Conservation (phyloP, 148 eudicot species). For the Fallopia convolvulus region DNA sequence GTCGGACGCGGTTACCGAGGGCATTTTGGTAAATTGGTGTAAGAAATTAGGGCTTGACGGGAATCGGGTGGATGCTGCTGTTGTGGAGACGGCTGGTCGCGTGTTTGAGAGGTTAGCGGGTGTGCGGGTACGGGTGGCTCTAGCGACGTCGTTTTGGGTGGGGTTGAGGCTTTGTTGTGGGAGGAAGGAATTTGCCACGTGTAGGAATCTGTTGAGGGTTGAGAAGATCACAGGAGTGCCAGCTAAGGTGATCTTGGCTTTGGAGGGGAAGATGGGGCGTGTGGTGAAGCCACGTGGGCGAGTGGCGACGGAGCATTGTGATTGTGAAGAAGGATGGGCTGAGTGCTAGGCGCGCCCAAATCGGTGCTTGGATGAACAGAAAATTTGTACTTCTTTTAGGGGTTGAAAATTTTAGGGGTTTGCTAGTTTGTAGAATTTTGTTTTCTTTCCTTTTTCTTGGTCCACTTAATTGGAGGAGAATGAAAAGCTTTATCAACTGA, state of each 20-base stretch:
- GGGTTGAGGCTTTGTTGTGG: conserved; percentile 30
- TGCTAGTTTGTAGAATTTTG: not conserved
- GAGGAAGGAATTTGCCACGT: conserved; percentile 11
- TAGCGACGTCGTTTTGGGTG: conserved; percentile 53
- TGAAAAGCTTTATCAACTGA: not conserved
- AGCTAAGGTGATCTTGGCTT: conserved; percentile 40
- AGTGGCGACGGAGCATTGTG: conserved; percentile 19
- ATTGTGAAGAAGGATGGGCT: conserved; percentile 59
- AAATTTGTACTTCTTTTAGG: not conserved
- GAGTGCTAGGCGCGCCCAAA: conserved; percentile 15
- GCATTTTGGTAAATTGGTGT: conserved; percentile 55
- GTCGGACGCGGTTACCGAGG: conserved; percentile 32
- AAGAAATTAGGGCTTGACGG: conserved; percentile 24
- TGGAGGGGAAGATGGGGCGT: conserved; percentile 31
- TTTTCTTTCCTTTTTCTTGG: not conserved
- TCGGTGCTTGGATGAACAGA: not conserved
- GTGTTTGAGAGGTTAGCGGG: conserved; percentile 20
- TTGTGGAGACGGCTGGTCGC: conserved; percentile 15
- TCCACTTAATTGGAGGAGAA: not conserved
- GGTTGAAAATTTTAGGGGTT: not conserved
- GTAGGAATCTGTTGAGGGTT: conserved; percentile 31
- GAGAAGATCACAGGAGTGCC: conserved; percentile 60
- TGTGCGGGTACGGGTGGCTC: conserved; percentile 31
- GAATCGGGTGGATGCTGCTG: conserved; percentile 5
- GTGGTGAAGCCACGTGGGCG: conserved; percentile 7